These are phyloP conservation scores for Chernovozyma aurita DNA, from an alignment of 1,139 yeast genomes.

Conservation along the genomic window DNA sequence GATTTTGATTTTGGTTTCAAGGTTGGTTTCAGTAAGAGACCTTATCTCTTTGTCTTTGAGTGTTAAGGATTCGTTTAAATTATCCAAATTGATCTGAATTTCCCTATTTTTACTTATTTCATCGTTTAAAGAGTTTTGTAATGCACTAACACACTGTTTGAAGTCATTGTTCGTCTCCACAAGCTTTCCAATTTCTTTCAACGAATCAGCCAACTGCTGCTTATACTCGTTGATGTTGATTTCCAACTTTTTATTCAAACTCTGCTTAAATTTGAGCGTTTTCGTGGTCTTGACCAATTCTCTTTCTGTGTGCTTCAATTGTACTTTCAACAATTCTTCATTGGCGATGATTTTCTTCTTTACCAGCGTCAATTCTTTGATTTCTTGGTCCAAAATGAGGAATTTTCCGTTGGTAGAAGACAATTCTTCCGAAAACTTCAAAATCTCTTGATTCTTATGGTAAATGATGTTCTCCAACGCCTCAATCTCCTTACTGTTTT, in stretches of 20 bases:
- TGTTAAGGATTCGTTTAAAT: constrained; percentile 4
- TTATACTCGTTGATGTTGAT: constrained; percentile 9
- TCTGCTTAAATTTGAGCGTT: constrained; percentile 21
- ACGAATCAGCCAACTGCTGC: constrained; percentile 9
- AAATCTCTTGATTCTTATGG: constrained; percentile 16
- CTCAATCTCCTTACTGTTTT: constrained; percentile 18
- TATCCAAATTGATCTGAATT: constrained; percentile 1
- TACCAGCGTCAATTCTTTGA: constrained; percentile 17
- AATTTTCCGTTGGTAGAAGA: constrained; percentile 17
- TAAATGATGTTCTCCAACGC: constrained; percentile 14
- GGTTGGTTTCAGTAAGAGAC: constrained; percentile 11
- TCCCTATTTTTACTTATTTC: constrained; percentile 7
- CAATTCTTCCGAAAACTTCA: constrained; percentile 17
- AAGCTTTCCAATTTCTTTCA: constrained; percentile 1
- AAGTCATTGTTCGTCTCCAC: not conserved
- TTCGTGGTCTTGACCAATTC: constrained; percentile 29
- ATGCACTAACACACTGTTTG: constrained; percentile 1
- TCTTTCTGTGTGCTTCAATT: constrained; percentile 25
- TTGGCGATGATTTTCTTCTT: constrained; percentile 18
- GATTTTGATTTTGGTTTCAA: constrained; percentile 11
- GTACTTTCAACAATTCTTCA: constrained; percentile 25
- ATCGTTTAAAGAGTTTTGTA: constrained; percentile 10
- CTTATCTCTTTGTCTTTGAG: constrained; percentile 10
- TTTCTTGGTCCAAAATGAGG: constrained; percentile 16
- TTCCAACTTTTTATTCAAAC: constrained; percentile 7